Base-by-base conservation (phyloP, 2,329 filamentous ascomycete genomes). In the Berkeleyomyces rouxiae region DNA sequence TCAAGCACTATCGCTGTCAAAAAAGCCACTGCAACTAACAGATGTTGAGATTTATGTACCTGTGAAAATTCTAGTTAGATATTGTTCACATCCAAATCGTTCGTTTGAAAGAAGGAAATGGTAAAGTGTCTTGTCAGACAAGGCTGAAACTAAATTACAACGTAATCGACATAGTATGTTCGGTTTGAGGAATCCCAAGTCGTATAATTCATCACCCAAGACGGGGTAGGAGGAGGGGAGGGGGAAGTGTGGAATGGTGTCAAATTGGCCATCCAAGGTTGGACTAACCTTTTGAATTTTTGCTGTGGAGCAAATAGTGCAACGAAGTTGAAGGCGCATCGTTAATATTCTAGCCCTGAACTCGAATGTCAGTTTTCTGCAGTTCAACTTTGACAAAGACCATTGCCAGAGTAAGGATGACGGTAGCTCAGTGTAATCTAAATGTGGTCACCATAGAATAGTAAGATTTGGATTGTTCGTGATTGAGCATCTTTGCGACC, bases 161-260 rank as follows among this genome's bases (percentile, higher is more conserved):
- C 77, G 74, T 74, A 77, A 74, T 84, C 81, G 76, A 84, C 81
- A 84, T 83, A 65, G 70, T 81, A 68, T 82, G 75, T 84, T 84
- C 79, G 78, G 81, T 74, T 82, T 79, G 81, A 84, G 81, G 81
- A 84, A 84, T 84, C 80, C 81, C 79, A 82, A 80, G 78, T 81
- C 74, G 75, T 74, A 77, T 77, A 77, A 76, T 77, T 83, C 81
- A 84, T 84, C 81, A 83, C 73, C 70, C 72, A 73, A 65, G 63
- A 66, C 66, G 58, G 42, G 23, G 23, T 36, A 71, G 72, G 70
- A 61, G 67, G 70, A 66, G 62, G 53, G 40, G 40, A 46, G 51
- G 62, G 42, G 51, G 3, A 59, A 60, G 11, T 47, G 40, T 55
- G 58, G 62, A 65, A 62, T 64, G 16, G 43, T 4, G 43, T 1